phyloP scores from a whole-genome alignment of 2,329 filamentous ascomycete genomes.

The Scortechinia acanthostroma region DNA sequence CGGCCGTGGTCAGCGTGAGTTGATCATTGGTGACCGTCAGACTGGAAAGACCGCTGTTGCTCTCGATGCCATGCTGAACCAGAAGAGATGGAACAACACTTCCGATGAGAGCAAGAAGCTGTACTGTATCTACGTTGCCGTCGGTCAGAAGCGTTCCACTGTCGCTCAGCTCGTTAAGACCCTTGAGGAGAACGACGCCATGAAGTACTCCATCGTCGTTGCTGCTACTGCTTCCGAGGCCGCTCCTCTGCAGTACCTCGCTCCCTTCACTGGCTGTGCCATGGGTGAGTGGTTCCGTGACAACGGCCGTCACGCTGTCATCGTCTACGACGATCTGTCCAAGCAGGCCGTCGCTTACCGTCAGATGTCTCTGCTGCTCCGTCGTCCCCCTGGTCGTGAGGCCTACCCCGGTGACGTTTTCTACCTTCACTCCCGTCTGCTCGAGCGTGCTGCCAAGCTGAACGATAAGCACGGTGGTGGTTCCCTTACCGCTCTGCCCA shows the following conservation, averaged over 20 bases:
- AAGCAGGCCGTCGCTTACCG: constrained; percentile 98
- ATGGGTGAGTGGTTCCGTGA: constrained; percentile 74
- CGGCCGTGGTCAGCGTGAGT: constrained; percentile 98
- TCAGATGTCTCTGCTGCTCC: constrained; percentile 97
- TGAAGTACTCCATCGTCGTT: constrained; percentile 94
- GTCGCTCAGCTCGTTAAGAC: constrained; percentile 99
- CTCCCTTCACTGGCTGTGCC: constrained; percentile 77
- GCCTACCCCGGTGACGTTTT: constrained; percentile 98
- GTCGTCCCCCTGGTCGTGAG: constrained; percentile 97
- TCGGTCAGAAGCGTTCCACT: constrained; percentile 98
- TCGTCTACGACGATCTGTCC: constrained; percentile 90
- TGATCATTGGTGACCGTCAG: constrained; percentile 99
- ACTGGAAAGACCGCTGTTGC: constrained; percentile 99
- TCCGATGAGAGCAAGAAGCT: constrained; percentile 95
- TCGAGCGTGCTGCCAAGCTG: constrained; percentile 99
- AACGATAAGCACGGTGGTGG: constrained; percentile 90
- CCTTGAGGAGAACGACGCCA: constrained; percentile 97
- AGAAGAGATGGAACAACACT: constrained; percentile 91
- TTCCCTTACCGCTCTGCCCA: constrained; percentile 90
- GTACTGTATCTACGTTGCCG: constrained; percentile 98
- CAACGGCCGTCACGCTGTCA: constrained; percentile 77
- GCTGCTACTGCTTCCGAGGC: constrained; percentile 97
- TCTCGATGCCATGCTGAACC: constrained; percentile 97
- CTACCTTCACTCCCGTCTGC: constrained; percentile 97
- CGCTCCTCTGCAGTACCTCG: constrained; percentile 86